Evolutionary conservation across 768 basidiomycete genomes (phyloP), one percentile per base, ranked within the genome.

Genomic region (Hygrocybe punicea): DNA sequence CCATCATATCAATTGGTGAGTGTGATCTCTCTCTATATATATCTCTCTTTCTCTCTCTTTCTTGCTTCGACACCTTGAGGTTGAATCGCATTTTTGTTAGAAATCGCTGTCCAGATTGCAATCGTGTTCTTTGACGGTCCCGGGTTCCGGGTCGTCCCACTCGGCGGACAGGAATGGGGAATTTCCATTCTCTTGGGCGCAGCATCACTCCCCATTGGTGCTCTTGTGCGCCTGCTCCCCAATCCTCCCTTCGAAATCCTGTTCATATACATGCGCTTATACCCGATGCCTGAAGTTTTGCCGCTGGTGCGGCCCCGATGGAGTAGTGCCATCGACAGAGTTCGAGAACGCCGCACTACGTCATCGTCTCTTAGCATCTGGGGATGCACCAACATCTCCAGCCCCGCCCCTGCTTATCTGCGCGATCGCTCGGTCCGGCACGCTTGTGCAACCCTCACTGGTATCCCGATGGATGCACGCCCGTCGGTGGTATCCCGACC

Each of bases 121-220:
- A 94, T 98, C 56, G 89, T 98, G 52, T 92, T 93, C 65, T 79
- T 98, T 44, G 96, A 93, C 40, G 88, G 91, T 35, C 81, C 89
- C 2, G 95, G 94, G 0, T 98, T 99, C 79, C 86, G 90, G 65
- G 96, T 98, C 9, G 86, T 84, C 0, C 78, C 69, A 7, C 84
- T 98, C 51, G 75, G 76, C 37, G 92, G 89, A 7, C 83, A 83
- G 36, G 93, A 96, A 70, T 99, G 97, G 97, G 94, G 84, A 52
- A 91, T 98, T 62, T 90, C 91, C 0, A 75, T 99, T 40, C 86
- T 91, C 48, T 81, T 98, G 34, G 97, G 96, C 35, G 59, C 87
- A 40, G 82, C 93, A 46, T 87, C 97, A 9, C 84, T 98, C 45
- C 97, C 96, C 4, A 79, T 96, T 64, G 97, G 93, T 53, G 86